phyloP scores from a whole-genome alignment of 305 asterid species.

The Coffea humblotiana region DNA sequence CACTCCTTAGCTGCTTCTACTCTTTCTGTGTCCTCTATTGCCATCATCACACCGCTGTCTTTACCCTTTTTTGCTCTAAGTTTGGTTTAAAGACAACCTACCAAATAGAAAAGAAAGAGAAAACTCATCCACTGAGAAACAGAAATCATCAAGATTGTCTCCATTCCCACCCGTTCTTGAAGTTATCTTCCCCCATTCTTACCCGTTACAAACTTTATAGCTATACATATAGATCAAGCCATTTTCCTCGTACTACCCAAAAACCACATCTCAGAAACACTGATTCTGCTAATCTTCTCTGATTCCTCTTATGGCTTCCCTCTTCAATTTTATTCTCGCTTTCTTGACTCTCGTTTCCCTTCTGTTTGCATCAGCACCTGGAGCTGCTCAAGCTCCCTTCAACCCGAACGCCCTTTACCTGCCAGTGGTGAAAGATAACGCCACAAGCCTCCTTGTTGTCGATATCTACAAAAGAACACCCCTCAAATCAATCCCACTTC shows the following conservation, averaged over 20 bases:
- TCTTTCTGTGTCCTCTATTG: not conserved
- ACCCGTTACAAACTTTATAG: not conserved
- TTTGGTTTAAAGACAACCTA: not conserved
- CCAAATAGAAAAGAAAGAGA: not conserved
- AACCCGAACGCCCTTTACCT: slow-evolving; percentile 38
- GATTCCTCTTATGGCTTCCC: slow-evolving; percentile 32
- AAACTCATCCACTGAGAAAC: not conserved
- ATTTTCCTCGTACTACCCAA: not conserved
- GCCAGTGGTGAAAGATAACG: slow-evolving; percentile 32
- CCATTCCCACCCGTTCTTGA: not conserved
- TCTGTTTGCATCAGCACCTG: slow-evolving; percentile 17
- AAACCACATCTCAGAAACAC: not conserved
- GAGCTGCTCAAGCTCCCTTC: slow-evolving; percentile 22
- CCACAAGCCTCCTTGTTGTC: slow-evolving; percentile 38
- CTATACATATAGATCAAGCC: slow-evolving; percentile 10
- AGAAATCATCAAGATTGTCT: slow-evolving; percentile 13
- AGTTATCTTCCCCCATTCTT: not conserved
- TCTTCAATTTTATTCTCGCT: slow-evolving; percentile 16
- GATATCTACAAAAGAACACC: slow-evolving; percentile 45
- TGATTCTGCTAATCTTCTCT: not conserved
- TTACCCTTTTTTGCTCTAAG: not conserved
- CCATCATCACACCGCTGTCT: not conserved
- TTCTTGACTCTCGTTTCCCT: slow-evolving; percentile 17
- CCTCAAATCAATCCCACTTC: slow-evolving; percentile 26
- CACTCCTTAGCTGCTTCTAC: not conserved